A percentile compares a stretch with the other conserved stretches of the same genome.
These are phyloP conservation scores for Microcyclosporella mali DNA, from an alignment of 2,329 filamentous ascomycete species.

Conservation along the genomic window DNA sequence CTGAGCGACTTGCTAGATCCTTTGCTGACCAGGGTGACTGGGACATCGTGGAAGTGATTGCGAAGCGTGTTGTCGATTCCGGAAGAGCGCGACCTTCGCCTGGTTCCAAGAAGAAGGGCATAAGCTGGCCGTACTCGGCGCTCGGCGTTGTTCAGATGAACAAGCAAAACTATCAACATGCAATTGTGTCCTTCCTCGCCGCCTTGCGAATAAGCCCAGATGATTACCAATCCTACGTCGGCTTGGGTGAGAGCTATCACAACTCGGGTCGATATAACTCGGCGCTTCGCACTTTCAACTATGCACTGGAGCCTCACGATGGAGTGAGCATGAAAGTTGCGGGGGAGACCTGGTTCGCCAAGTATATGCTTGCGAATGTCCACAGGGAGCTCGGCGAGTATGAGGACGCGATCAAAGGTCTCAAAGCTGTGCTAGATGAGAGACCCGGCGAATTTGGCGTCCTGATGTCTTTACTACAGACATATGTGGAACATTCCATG, in stretches of 20 bases:
- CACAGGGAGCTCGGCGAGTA: conserved; percentile 87
- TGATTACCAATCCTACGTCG: conserved; percentile 94
- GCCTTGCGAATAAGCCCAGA: conserved; percentile 75
- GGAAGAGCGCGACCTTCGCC: conserved; percentile 84
- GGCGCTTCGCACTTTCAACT: conserved; percentile 83
- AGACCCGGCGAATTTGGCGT: conserved; percentile 77
- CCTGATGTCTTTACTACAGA: conserved; percentile 79
- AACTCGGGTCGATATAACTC: conserved; percentile 89
- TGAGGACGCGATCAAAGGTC: conserved; percentile 72
- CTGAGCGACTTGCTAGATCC: conserved; percentile 74
- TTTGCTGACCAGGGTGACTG: conserved; percentile 91
- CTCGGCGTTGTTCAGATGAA: conserved; percentile 92
- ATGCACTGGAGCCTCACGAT: conserved; percentile 71
- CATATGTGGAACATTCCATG: conserved; percentile 74
- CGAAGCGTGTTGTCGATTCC: conserved; percentile 87
- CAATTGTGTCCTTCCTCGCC: conserved; percentile 85
- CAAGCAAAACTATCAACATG: conserved; percentile 81
- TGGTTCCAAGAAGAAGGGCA: conserved; percentile 84
- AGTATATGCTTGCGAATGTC: conserved; percentile 94
- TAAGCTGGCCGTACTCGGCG: conserved; percentile 94
- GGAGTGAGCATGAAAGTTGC: conserved; percentile 48
- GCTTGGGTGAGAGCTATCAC: conserved; percentile 94
- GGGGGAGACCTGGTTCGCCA: conserved; percentile 85
- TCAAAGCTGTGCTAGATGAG: conserved; percentile 63
- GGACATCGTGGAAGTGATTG: conserved; percentile 91